phyloP scores from a whole-genome alignment of 129 eudicot species.

The Flaveria linearis region DNA sequence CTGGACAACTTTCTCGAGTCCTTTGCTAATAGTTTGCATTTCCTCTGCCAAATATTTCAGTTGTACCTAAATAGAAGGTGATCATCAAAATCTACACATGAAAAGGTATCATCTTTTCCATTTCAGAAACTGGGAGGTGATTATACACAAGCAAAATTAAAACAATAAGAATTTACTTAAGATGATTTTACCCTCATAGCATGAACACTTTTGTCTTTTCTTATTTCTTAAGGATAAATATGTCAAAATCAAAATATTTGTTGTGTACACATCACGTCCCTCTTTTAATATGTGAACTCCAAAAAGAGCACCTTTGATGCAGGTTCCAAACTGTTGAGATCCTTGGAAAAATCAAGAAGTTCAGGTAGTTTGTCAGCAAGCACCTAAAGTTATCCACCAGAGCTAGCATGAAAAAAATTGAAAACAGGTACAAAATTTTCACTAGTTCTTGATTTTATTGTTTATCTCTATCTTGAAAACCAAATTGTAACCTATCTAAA shows the following conservation, averaged over 20 bases:
- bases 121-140: neutral
- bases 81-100: constrained; percentile 7
- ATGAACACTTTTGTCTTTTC: neutral
- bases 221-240: neutral
- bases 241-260: neutral
- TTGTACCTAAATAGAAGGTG: constrained; percentile 59
- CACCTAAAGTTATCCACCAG: constrained; percentile 50
- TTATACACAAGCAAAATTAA: neutral
- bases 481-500: constrained; percentile 2
- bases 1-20: constrained; percentile 86
- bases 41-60: constrained; percentile 86
- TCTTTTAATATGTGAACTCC: constrained; percentile 12
- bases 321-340: constrained; percentile 80
- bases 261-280: neutral
- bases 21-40: constrained; percentile 94
- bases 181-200: neutral
- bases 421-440: constrained; percentile 20
- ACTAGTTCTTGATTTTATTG: neutral
- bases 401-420: constrained; percentile 37
- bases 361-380: constrained; percentile 85
- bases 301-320: constrained; percentile 66
- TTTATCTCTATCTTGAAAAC: constrained; percentile 1
- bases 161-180: neutral
- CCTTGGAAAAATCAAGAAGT: constrained; percentile 83
- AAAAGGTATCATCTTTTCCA: neutral